Conservation (phyloP, 1,284 basidiomycete genomes). For the Spongiforma sp. region DNA sequence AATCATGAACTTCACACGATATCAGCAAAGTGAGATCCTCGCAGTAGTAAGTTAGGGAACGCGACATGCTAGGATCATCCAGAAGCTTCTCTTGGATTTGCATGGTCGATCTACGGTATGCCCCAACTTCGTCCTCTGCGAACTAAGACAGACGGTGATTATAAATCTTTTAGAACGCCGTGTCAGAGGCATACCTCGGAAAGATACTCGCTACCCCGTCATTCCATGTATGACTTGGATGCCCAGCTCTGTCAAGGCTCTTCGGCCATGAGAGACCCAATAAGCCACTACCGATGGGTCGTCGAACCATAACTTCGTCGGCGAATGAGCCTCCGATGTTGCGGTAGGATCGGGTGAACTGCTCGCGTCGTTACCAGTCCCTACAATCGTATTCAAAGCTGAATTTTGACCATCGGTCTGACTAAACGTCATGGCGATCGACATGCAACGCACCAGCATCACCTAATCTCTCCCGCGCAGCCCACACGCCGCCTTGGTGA, state of each 20-base stretch:
- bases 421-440: neutral
- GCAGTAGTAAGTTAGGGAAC: neutral
- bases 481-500: conserved; percentile 58
- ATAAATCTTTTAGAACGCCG: neutral
- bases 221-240: conserved; percentile 54
- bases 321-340: conserved; percentile 6
- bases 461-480: conserved; percentile 10
- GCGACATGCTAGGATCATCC: neutral
- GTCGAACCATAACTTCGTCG: conserved; percentile 59
- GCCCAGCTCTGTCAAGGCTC: conserved; percentile 51
- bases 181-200: conserved; percentile 3
- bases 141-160: neutral
- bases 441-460: neutral
- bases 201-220: conserved; percentile 15
- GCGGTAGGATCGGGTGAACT: conserved; percentile 10
- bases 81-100: neutral
- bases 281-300: conserved; percentile 44
- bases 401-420: neutral
- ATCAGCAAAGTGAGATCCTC: neutral
- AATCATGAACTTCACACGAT: neutral
- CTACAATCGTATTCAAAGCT: neutral
- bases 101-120: neutral
- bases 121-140: neutral
- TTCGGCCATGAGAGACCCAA: conserved; percentile 59
- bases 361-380: conserved; percentile 22